These are phyloP conservation scores for Daldinia sp. DNA, from an alignment of 2,329 filamentous ascomycete species.

Conservation along the genomic window DNA sequence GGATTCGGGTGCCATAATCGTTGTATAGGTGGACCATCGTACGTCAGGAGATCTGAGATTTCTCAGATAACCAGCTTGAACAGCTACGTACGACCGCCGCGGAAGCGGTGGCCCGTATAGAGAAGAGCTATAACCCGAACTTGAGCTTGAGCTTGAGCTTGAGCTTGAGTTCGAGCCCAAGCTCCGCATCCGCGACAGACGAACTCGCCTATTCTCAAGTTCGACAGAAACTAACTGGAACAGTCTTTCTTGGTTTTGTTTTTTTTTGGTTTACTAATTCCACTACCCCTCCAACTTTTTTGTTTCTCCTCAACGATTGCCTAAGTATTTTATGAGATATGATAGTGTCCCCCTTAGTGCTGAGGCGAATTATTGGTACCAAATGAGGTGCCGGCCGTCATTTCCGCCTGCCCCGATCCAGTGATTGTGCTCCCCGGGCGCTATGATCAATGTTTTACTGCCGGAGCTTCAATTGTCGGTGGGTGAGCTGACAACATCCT, in stretches of 20 bases:
- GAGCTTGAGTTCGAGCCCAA: no score
- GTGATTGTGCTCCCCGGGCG: conserved; percentile 19
- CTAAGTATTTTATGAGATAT: conserved; percentile 34
- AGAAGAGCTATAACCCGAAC: not conserved
- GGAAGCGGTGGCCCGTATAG: conserved; percentile 11
- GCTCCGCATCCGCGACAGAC: conserved; percentile 19
- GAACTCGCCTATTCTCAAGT: conserved; percentile 9
- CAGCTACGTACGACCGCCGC: conserved; percentile 12
- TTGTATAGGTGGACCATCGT: conserved; percentile 23
- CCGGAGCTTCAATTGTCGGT: conserved; percentile 1
- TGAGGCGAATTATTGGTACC: conserved; percentile 30
- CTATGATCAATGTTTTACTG: conserved; percentile 9
- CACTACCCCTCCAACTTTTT: conserved; percentile 12
- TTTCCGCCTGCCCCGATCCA: conserved; percentile 31
- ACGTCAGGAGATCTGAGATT: conserved; percentile 25
- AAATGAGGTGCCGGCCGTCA: conserved; percentile 19
- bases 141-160: no score
- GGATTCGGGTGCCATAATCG: conserved; percentile 18
- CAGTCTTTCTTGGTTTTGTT: conserved; percentile 7
- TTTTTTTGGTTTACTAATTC: conserved; percentile 21
- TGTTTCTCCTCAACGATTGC: conserved; percentile 14
- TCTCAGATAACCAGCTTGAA: conserved; percentile 14
- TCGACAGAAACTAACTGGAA: conserved; percentile 18
- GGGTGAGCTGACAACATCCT: conserved; percentile 30
- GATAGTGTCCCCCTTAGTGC: conserved; percentile 25